A percentile compares a stretch with the other conserved stretches of the same genome.
Evolutionary conservation across 768 basidiomycete species (phyloP).

Genomic region (Lactarius hatsudake): DNA sequence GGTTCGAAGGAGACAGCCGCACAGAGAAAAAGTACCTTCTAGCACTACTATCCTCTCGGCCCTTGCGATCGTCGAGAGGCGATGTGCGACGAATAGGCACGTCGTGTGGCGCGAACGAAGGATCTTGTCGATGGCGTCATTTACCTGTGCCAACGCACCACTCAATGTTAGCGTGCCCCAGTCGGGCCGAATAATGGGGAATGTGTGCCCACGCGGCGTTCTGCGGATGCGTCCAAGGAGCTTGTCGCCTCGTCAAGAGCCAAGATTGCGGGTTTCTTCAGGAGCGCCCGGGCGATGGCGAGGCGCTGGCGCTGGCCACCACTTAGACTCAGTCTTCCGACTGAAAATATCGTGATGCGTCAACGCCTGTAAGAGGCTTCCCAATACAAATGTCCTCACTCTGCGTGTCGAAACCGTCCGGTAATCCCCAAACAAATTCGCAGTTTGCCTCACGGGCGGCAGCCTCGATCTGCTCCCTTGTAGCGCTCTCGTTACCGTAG

Average conservation of each 20-base stretch:
- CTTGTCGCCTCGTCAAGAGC: slow-evolving; percentile 90
- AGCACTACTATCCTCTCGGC: slow-evolving; percentile 89
- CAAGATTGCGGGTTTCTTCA: slow-evolving; percentile 85
- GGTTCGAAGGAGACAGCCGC: background rate
- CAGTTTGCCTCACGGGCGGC: slow-evolving; percentile 92
- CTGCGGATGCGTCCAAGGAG: slow-evolving; percentile 84
- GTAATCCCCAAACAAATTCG: slow-evolving; percentile 94
- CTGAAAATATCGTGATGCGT: slow-evolving; percentile 35
- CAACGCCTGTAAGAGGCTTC: background rate
- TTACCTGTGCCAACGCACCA: slow-evolving; percentile 48
- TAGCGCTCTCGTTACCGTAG: slow-evolving; percentile 73
- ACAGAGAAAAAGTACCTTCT: slow-evolving; percentile 52
- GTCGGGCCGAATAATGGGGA: background rate
- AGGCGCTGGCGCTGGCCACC: slow-evolving; percentile 82
- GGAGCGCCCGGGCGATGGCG: slow-evolving; percentile 81
- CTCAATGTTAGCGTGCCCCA: background rate
- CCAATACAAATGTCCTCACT: slow-evolving; percentile 48
- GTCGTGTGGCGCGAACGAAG: slow-evolving; percentile 76
- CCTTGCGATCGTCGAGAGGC: slow-evolving; percentile 85
- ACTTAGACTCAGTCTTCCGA: slow-evolving; percentile 65
- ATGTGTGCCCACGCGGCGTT: slow-evolving; percentile 54
- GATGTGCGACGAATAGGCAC: slow-evolving; percentile 85
- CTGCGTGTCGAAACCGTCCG: slow-evolving; percentile 89
- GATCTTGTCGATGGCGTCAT: slow-evolving; percentile 89
- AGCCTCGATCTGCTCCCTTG: slow-evolving; percentile 79